Base-by-base conservation (phyloP, 2,329 filamentous ascomycete genomes). In the Apiospora marii region DNA sequence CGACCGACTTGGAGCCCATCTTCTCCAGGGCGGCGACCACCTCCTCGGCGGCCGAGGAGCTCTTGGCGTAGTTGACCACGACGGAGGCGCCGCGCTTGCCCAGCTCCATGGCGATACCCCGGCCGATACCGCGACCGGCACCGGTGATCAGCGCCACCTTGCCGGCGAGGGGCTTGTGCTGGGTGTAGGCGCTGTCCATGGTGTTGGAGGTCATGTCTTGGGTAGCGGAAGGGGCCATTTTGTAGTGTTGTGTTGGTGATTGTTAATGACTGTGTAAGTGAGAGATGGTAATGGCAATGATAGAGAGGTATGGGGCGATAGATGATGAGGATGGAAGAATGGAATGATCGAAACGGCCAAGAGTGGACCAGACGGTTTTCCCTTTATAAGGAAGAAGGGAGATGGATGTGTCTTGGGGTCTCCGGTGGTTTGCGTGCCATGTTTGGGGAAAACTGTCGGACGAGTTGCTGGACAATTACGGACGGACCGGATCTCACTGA, bases 41-140 rank as follows among this genome's bases (percentile, higher is more conserved):
- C 10, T 82, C 84, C 43, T 92, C 85, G 30, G 92, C 92, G 0
- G 88, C 84, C 30, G 81, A 79, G 46, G 85, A 80, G 76, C 89
- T 88, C 69, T 87, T 87, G 71, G 87, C 84, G 82, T 93, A 93
- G 85, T 93, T 93, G 80, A 94, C 87, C 37, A 93, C 85, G 70
- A 93, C 85, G 71, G 85, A 89, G 77, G 88, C 89, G 53, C 91
- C 91, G 75, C 90, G 90, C 79, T 87, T 86, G 80, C 88, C 91
- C 53, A 93, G 89, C 82, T 92, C 91, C 71, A 92, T 85, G 75
- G 91, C 91, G 70, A 92, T 92, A 70, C 90, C 90, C 70, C 85
- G 84, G 51, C 91, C 91, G 77, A 93, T 93, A 72, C 92, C 92
- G 48, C 91, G 90, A 70, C 90, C 90, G 68, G 88, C 84, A 53